Base-by-base conservation (phyloP, 2,329 filamentous ascomycete genomes). In the Kalaharituber pfeilii region DNA sequence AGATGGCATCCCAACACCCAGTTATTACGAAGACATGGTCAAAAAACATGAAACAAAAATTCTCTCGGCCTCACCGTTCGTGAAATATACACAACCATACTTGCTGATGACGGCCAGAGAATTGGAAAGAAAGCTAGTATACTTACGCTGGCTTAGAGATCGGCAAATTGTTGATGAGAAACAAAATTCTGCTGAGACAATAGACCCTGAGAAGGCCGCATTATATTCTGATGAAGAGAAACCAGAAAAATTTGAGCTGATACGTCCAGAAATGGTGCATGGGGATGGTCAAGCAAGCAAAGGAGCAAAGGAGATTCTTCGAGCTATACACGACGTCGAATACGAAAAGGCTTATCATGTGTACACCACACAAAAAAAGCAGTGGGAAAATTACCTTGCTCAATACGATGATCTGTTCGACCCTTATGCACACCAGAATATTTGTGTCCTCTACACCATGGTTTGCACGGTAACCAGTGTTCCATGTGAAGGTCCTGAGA, bases 201-300 rank as follows among this genome's bases (percentile, higher is more conserved):
- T n/a, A n/a, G 66, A 69, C 13, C 53, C 53, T 18, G 44, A 53
- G 26, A 49, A 54, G 24, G 53, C 39, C 7, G 63, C 66, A 24
- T 29, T 56, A 22, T n/a, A 47, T 33, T 24, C 30, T 13, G 20
- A 49, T 9, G 24, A 59, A 53, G 56, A 55, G 29, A 57, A 60
- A 53, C 55, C 75, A 9, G 82, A 85, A 58, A 81, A 82, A 59
- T 98, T 98, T 62, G 82, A 93, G 62, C 76, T 98, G 8, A 93
- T 98, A 59, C 86, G 84, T 57, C 89, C 91, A 1, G 86, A 94
- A 62, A 96, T 96, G 88, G 84, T 98, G 0, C 86, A 94, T 62
- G 77, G 83, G 55, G 80, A 86, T 47, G 80, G 86, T 0, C 81
- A 85, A 52, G 81, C 82, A 62, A 84, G 86, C 2, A 85, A 88